Conservation (phyloP, 1,139 yeast genomes). For the Komagataea norvegica region DNA sequence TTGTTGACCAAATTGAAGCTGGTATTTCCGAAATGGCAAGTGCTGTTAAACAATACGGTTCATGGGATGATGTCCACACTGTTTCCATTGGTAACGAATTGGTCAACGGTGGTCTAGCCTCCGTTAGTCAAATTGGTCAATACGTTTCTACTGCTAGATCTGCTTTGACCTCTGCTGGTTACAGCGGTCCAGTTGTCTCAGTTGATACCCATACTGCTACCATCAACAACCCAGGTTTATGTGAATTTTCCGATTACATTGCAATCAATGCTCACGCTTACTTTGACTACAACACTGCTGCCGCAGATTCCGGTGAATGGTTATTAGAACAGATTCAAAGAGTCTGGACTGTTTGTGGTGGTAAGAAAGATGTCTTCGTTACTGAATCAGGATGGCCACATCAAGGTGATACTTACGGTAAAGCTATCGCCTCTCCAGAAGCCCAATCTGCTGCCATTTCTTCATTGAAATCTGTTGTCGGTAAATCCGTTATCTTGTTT, state of each 20-base stretch:
- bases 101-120: slow-evolving; percentile 64
- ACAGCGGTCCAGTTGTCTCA: slow-evolving; percentile 66
- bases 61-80: slow-evolving; percentile 69
- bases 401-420: slow-evolving; percentile 58
- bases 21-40: slow-evolving; percentile 48
- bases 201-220: slow-evolving; percentile 80
- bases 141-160: slow-evolving; percentile 55
- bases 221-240: slow-evolving; percentile 63
- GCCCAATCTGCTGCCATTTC: slow-evolving; percentile 60
- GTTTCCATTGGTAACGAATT: slow-evolving; percentile 79
- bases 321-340: slow-evolving; percentile 59
- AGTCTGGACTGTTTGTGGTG: slow-evolving; percentile 63
- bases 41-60: slow-evolving; percentile 53
- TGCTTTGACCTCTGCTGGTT: slow-evolving; percentile 59
- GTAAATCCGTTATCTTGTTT: slow-evolving; percentile 56
- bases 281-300: slow-evolving; percentile 67
- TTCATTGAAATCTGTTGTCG: slow-evolving; percentile 51
- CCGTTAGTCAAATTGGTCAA: slow-evolving; percentile 49
- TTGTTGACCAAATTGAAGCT: slow-evolving; percentile 46
- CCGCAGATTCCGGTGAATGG: slow-evolving; percentile 69
- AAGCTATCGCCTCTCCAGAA: slow-evolving; percentile 61
- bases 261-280: slow-evolving; percentile 81
- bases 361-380: slow-evolving; percentile 52
- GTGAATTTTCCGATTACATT: slow-evolving; percentile 68
- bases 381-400: slow-evolving; percentile 87